Evolutionary conservation across 768 basidiomycete species (phyloP).

Genomic region (Crucibulum laeve): DNA sequence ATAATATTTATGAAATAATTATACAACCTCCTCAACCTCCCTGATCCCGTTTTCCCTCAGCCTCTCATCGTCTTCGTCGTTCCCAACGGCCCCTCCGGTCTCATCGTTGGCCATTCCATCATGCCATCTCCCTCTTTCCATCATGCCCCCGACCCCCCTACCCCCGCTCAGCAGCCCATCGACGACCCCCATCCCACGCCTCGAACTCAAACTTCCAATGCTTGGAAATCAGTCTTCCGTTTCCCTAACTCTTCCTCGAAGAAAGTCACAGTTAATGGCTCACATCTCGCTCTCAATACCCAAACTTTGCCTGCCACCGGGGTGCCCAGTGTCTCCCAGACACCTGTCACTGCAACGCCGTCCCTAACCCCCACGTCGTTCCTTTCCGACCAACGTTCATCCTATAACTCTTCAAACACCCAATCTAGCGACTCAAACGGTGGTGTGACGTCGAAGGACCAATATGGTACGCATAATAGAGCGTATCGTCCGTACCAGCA

Average conservation of each 20-base stretch:
- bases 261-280: slow-evolving; percentile 40
- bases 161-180: slow-evolving; percentile 7
- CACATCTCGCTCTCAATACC: slow-evolving; percentile 51
- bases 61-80: not conserved
- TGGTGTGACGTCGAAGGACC: slow-evolving; percentile 19
- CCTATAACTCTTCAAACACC: slow-evolving; percentile 75
- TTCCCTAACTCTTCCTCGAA: slow-evolving; percentile 60
- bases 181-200: slow-evolving; percentile 21
- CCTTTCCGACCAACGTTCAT: slow-evolving; percentile 61
- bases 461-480: slow-evolving; percentile 20
- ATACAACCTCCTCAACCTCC: slow-evolving; percentile 13
- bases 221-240: slow-evolving; percentile 77
- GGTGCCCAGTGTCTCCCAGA: slow-evolving; percentile 26
- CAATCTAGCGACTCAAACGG: slow-evolving; percentile 70
- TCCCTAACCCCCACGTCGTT: slow-evolving; percentile 54
- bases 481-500: slow-evolving; percentile 27
- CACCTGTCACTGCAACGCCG: slow-evolving; percentile 40
- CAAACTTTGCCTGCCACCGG: slow-evolving; percentile 26
- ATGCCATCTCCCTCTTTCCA: slow-evolving; percentile 2
- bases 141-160: slow-evolving; percentile 1
- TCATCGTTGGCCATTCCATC: not conserved
- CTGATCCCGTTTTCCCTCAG: slow-evolving; percentile 14
- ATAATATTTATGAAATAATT: slow-evolving; percentile 14
- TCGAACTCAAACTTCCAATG: slow-evolving; percentile 26
- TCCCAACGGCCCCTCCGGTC: not conserved